Evolutionary conservation across 768 basidiomycete genomes (phyloP).

Genomic region (Tylopilus vinaceipallidus): DNA sequence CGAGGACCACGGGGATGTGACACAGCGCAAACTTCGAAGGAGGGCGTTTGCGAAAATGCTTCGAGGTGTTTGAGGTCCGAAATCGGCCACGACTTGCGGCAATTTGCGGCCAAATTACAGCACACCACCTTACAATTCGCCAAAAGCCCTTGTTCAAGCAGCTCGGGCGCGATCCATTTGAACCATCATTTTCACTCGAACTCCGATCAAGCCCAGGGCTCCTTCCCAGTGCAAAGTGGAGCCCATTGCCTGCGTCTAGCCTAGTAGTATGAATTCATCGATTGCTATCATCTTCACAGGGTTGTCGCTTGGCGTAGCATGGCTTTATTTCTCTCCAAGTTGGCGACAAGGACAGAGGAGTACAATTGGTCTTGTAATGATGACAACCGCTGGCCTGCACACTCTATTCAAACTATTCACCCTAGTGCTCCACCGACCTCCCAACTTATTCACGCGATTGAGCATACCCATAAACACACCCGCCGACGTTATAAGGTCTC

Average conservation of each 20-base stretch:
- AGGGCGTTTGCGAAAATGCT: no score
- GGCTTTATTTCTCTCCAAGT: slow-evolving; percentile 14
- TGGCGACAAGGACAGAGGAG: slow-evolving; percentile 2
- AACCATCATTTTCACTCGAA: neutral
- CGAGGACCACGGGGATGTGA: no score
- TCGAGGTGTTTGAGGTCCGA: no score
- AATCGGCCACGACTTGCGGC: no score
- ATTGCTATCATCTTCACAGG: slow-evolving; percentile 11
- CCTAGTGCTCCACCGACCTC: slow-evolving; percentile 38
- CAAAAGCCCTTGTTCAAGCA: neutral
- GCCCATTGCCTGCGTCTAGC: no score
- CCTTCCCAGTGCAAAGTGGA: no score
- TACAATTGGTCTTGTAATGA: slow-evolving; percentile 4
- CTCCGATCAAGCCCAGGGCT: neutral
- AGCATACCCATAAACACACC: slow-evolving; percentile 53
- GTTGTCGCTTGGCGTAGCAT: slow-evolving; percentile 18
- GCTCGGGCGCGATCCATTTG: neutral
- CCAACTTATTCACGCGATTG: slow-evolving; percentile 61
- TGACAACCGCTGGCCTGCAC: slow-evolving; percentile 14
- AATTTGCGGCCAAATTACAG: no score
- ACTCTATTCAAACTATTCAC: slow-evolving; percentile 15
- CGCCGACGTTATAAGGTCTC: slow-evolving; percentile 47
- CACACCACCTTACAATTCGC: neutral
- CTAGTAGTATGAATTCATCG: slow-evolving; percentile 3
- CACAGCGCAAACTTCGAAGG: no score